A percentile compares a stretch with the other conserved stretches of the same genome.
Evolutionary conservation across 805 yeast genomes (phyloP).

Genomic region (Metschnikowia vanudenii): DNA sequence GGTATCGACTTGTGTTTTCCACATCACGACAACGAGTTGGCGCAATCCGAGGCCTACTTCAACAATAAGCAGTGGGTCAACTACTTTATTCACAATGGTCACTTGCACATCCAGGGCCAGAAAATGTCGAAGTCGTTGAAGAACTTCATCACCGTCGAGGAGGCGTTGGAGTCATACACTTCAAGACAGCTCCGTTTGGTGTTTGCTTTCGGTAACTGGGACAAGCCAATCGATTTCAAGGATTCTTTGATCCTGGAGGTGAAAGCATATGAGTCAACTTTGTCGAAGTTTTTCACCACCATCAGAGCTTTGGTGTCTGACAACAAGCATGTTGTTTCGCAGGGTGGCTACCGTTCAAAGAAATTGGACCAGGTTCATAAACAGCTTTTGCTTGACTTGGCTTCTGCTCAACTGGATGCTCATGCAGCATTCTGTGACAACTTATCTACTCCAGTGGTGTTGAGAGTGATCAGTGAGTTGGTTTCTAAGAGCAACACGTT

Average conservation of each 20-base stretch:
- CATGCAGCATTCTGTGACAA: slow-evolving; percentile 87
- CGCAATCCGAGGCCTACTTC: slow-evolving; percentile 92
- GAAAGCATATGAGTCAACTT: slow-evolving; percentile 65
- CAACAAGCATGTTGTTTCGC: slow-evolving; percentile 46
- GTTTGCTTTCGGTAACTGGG: slow-evolving; percentile 92
- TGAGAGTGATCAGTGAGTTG: slow-evolving; percentile 64
- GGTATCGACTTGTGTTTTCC: slow-evolving; percentile 98
- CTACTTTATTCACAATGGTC: slow-evolving; percentile 96
- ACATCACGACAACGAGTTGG: slow-evolving; percentile 97
- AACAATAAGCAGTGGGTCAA: slow-evolving; percentile 94
- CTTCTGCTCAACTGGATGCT: slow-evolving; percentile 53
- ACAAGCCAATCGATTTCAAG: slow-evolving; percentile 87
- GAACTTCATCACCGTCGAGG: slow-evolving; percentile 91
- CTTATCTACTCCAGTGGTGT: slow-evolving; percentile 72
- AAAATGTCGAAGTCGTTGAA: slow-evolving; percentile 95
- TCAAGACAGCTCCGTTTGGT: slow-evolving; percentile 87
- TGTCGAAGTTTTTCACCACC: slow-evolving; percentile 80
- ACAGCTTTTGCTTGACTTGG: slow-evolving; percentile 50
- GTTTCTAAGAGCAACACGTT: slow-evolving; percentile 73
- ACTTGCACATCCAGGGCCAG: slow-evolving; percentile 96
- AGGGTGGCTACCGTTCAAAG: slow-evolving; percentile 49
- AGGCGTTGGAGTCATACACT: slow-evolving; percentile 70
- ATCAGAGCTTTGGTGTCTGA: slow-evolving; percentile 81
- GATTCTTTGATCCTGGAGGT: slow-evolving; percentile 76
- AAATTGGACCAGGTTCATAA: slow-evolving; percentile 58